Evolutionary conservation across 179 eudicot species (phyloP), one percentile per base, ranked within the genome.

Genomic region (Actinidia arguta): DNA sequence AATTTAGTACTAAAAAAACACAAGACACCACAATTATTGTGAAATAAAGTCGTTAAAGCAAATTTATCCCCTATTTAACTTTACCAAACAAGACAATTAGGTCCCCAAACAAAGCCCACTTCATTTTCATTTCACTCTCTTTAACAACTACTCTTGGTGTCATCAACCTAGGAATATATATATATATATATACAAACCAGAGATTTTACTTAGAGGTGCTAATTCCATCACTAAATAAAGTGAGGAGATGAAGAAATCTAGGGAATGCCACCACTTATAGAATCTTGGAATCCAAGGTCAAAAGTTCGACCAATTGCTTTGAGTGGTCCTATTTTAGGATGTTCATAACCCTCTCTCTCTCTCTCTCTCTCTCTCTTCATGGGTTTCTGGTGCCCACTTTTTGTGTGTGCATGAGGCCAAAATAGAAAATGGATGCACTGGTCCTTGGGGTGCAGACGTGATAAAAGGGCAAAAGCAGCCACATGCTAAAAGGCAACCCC

Each of bases 401-500:
- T 47, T 55, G 22, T 4, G 70, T 48, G 75, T 54, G 46, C 63
- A 9, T 59, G 72, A 78, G 78, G 72, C 78, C 81, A 77, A 47
- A 68, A 59, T 55, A 68, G 67, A 47, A 77, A 54, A 56, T 24
- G 63, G 83, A 36, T 20, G 46, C 70, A 20, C 69, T 71, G 78
- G 69, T 27, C 72, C 50, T 58, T 55, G 51, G 76, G 27, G 5
- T 16, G 46, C 72, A 31, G 31, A 36, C 81, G 61, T 82, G 77
- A 69, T 77, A 76, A 55, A 78, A 82, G 78, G 78, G 78, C 77
- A 70, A 58, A 71, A 59, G 72, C 81, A 78, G 63, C 81, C 85
- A 82, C 85, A 78, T 78, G 81, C 48, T 78, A 82, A 70, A 70
- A 78, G 48, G 39, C 61, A 27, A 14, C 10, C 44, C 81, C 69